A percentile compares a stretch with the other conserved stretches of the same genome.
These are phyloP conservation scores for Pythium apleroticum DNA, from an alignment of 352 stramenopile genomes.

Conservation along the genomic window DNA sequence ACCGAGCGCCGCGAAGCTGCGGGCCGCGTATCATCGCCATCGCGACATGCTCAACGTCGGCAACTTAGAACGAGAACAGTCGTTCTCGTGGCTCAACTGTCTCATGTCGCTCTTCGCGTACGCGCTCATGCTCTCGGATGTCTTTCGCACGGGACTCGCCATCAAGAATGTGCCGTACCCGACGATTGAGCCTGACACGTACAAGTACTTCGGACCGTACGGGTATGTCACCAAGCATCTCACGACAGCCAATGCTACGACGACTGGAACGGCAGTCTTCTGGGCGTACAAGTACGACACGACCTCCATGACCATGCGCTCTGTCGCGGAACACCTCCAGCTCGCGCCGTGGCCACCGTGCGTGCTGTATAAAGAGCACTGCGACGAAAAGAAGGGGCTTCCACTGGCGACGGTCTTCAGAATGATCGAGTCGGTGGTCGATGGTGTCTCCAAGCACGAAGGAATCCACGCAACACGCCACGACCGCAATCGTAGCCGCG, in stretches of 20 bases:
- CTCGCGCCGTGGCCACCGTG: slow-evolving; percentile 11
- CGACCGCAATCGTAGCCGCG: neutral
- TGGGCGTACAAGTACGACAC: slow-evolving; percentile 25
- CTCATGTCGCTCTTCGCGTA: neutral
- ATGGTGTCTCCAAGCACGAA: neutral
- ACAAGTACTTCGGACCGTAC: slow-evolving; percentile 12
- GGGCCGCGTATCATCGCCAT: neutral
- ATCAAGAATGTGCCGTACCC: neutral
- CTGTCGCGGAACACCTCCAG: neutral
- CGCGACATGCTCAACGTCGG: neutral
- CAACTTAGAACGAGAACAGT: slow-evolving; percentile 2
- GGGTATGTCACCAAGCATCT: slow-evolving; percentile 8
- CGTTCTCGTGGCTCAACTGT: slow-evolving; percentile 5
- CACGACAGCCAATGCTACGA: neutral
- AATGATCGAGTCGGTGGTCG: slow-evolving; percentile 13
- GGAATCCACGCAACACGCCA: neutral
- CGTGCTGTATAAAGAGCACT: slow-evolving; percentile 4
- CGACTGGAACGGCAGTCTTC: neutral
- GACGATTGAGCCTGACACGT: slow-evolving; percentile 7
- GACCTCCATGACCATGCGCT: slow-evolving; percentile 12
- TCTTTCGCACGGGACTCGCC: neutral
- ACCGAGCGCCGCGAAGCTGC: neutral
- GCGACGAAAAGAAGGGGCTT: slow-evolving; percentile 5
- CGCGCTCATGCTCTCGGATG: neutral
- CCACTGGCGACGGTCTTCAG: neutral